Base-by-base conservation (phyloP, 73 alveolate species). In the Paramecium tetraurelia region DNA sequence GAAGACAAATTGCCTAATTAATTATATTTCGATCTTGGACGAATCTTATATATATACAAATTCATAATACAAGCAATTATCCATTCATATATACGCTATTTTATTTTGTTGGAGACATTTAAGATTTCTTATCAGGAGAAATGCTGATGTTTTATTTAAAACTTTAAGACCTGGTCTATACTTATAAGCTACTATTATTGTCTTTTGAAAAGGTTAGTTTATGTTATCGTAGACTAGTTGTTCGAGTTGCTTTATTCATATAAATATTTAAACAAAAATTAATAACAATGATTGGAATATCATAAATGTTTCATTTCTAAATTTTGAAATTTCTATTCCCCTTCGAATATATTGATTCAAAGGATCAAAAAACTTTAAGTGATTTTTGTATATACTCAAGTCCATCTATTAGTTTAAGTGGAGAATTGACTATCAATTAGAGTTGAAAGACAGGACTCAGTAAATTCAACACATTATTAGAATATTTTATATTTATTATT, bases 71-170 rank as follows among this genome's bases (percentile, higher is more conserved):
- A 27, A 33, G 50, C 31, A 63, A 63, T 63, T 27, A 63, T 63
- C 84, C 84, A 63, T 63, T 63, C 84, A 63, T 16, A 63, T 22
- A 63, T 63, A 63, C 84, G 12, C 84, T 63, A 63, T 63, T 63
- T 33, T 63, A 63, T 27, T 63, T 63, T 63, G 84, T 63, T 63
- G 84, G 84, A 63, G 84, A 63, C 24, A 31, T 33, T 63, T 63
- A 33, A 2, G 53, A 33, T 27, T 33, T 63, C 46, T 63, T 63
- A 12, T 63, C 84, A 31, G 46, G 46, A 63, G 84, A 63, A 0
- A 31, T 63, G 27, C 50, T 63, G 0, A 63, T 63, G 27, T 18
- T 63, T 63, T 63, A 63, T 63, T 63, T 63, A 33, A 63, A 63
- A 24, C 84, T 63, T 63, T 63, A 33, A 22, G 84, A 63, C 46